A percentile compares a stretch with the other conserved stretches of the same genome.
phyloP scores from a whole-genome alignment of 2,329 filamentous ascomycete species.

The Hypoxylon sp. region DNA sequence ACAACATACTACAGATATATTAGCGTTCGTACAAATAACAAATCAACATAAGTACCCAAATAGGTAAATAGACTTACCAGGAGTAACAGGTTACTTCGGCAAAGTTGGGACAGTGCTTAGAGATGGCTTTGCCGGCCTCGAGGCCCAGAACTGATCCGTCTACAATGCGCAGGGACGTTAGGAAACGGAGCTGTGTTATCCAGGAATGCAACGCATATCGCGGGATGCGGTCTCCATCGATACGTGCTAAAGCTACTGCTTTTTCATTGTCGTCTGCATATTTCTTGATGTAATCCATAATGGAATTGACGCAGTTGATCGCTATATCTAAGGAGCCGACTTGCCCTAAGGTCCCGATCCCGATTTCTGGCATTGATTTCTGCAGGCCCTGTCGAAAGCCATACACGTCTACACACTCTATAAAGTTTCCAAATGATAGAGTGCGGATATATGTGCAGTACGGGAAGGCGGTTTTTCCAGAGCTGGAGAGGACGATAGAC shows the following conservation, averaged over 20 bases:
- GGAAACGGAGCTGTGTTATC: conserved; percentile 68
- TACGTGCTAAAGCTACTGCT: conserved; percentile 67
- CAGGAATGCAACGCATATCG: conserved; percentile 67
- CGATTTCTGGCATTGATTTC: too few species aligned
- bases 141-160: conserved; percentile 71
- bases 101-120: conserved; percentile 71
- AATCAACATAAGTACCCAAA: not conserved
- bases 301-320: conserved; percentile 66
- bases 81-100: conserved; percentile 69
- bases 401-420: too few species aligned
- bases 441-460: conserved; percentile 77
- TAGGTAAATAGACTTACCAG: conserved; percentile 38
- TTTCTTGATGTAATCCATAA: conserved; percentile 64
- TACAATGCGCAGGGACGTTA: conserved; percentile 71
- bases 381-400: too few species aligned
- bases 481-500: conserved; percentile 74
- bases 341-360: too few species aligned
- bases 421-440: conserved; percentile 73
- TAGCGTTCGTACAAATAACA: conserved; percentile 5
- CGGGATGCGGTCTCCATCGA: conserved; percentile 65
- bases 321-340: not conserved
- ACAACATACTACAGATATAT: conserved; percentile 26
- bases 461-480: conserved; percentile 72
- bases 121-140: conserved; percentile 66
- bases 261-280: conserved; percentile 58